Conservation (phyloP, 2,329 filamentous ascomycete genomes). For the Karstenula rhodostoma region DNA sequence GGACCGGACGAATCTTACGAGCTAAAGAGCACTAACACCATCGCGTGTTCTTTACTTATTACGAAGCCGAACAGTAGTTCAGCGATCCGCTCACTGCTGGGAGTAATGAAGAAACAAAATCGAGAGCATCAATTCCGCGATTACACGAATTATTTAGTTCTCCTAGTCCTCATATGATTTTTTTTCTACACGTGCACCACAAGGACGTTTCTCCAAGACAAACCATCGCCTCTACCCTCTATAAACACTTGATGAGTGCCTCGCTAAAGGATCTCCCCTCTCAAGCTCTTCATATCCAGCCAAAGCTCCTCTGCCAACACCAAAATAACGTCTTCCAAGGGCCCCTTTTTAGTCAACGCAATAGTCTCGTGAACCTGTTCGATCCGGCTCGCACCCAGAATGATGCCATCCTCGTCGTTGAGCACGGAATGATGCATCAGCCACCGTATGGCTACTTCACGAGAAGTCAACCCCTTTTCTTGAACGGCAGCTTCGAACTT, state of each 20-base stretch:
- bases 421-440: slow-evolving; percentile 20
- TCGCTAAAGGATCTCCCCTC: slow-evolving; percentile 7
- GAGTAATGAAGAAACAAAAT: neutral
- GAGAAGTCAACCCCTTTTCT: slow-evolving; percentile 10
- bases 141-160: neutral
- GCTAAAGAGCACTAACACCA: neutral
- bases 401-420: slow-evolving; percentile 17
- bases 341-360: slow-evolving; percentile 10
- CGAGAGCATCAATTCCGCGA: neutral
- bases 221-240: neutral
- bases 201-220: neutral
- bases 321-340: slow-evolving; percentile 8
- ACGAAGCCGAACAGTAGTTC: neutral
- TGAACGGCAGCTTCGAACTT: slow-evolving; percentile 15
- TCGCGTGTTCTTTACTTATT: neutral
- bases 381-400: slow-evolving; percentile 19
- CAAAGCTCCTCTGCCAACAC: slow-evolving; percentile 14
- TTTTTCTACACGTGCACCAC: too few species aligned
- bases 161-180: neutral
- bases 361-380: slow-evolving; percentile 14
- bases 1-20: slow-evolving; percentile 4
- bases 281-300: slow-evolving; percentile 5
- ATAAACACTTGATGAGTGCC: neutral
- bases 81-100: neutral
- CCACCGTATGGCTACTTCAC: slow-evolving; percentile 21